Percentiles rank a stretch among this genome's conserved stretches.
These are phyloP conservation scores for Dissophora globulifera DNA, from an alignment of 192 early-diverging fungal species.

Conservation along the genomic window DNA sequence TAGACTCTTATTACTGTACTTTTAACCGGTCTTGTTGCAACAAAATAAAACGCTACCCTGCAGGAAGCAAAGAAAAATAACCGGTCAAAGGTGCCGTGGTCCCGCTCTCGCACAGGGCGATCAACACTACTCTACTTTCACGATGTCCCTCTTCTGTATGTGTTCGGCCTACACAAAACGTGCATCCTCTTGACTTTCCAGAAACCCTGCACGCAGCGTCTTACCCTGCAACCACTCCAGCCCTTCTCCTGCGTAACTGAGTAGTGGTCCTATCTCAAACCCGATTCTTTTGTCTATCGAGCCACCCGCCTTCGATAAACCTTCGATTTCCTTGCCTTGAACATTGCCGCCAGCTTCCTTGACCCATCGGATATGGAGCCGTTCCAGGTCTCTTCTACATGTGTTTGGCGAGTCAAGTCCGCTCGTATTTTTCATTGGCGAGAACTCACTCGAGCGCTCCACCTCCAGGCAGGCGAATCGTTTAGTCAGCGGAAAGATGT, in stretches of 20 bases:
- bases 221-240: constrained; percentile 66
- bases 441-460: constrained; percentile 87
- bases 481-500: constrained; percentile 85
- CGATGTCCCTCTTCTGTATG: too few relatives aligned
- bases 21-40: constrained; percentile 25
- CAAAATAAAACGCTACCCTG: constrained; percentile 9
- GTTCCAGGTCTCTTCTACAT: constrained; percentile 79
- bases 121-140: too few relatives aligned
- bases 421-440: constrained; percentile 91
- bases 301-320: not conserved
- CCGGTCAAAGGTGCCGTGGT: too few relatives aligned
- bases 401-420: constrained; percentile 90
- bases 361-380: constrained; percentile 79
- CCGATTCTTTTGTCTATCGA: constrained; percentile 29
- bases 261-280: constrained; percentile 83
- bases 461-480: constrained; percentile 87
- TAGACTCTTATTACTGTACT: constrained; percentile 1
- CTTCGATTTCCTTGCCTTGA: constrained; percentile 30
- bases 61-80: constrained; percentile 19
- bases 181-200: constrained; percentile 14
- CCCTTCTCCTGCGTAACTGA: constrained; percentile 90
- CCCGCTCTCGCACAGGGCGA: too few relatives aligned
- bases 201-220: not conserved
- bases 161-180: not conserved
- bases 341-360: constrained; percentile 81